Evolutionary conservation across 2,329 filamentous ascomycete species (phyloP).

Genomic region (Apiospora sp.): DNA sequence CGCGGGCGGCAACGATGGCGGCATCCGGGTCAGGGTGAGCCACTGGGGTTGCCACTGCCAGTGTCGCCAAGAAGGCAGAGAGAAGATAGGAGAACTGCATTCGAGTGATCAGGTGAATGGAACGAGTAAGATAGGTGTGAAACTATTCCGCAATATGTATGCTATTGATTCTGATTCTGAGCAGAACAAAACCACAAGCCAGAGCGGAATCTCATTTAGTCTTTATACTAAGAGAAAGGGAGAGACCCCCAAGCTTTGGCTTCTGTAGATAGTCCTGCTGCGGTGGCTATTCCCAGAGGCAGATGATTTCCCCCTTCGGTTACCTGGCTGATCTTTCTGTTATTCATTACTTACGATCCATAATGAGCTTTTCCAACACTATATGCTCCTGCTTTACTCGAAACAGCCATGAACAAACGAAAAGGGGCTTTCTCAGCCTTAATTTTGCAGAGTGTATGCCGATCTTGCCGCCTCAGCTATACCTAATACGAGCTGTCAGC

Average conservation of each 20-base stretch:
- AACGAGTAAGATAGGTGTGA: background rate
- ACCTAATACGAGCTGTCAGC: too few relatives aligned
- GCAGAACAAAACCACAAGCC: background rate
- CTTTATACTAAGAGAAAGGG: background rate
- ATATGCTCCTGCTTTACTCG: background rate
- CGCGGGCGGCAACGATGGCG: background rate
- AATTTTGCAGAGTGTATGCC: too few relatives aligned
- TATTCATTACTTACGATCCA: background rate
- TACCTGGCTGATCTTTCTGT: background rate
- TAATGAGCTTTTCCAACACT: background rate
- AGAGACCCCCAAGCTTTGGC: too few relatives aligned
- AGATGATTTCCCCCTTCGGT: background rate
- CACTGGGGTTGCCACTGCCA: constrained; percentile 30
- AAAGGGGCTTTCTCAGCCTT: background rate
- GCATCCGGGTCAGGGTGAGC: background rate
- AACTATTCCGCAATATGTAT: background rate
- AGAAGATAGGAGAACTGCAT: constrained; percentile 32
- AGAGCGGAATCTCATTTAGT: background rate
- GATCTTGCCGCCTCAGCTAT: too few relatives aligned
- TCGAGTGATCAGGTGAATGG: background rate
- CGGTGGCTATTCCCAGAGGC: background rate
- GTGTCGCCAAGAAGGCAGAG: constrained; percentile 29
- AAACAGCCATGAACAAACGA: background rate
- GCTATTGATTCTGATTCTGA: background rate
- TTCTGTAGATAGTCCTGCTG: background rate